Percentiles rank a stretch among this genome's conserved stretches.
Conservation (phyloP, 176 grass and related monocot species). For the barley (Hordeum vulgare) region DNA sequence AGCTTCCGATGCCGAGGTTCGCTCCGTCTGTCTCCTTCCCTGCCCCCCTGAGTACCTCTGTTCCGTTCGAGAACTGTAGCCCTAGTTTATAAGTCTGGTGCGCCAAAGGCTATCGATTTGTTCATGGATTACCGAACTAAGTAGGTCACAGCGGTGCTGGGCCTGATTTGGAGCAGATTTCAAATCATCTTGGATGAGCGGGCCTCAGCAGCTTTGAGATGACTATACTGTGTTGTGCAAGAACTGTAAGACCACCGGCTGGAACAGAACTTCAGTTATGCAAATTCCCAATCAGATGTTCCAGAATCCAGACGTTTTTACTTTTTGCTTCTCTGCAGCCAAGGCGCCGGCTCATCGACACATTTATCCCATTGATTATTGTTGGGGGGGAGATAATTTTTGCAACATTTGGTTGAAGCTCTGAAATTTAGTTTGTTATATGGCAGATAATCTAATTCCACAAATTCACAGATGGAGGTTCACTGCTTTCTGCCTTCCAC, state of each 20-base stretch:
- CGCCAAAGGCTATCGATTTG: neutral
- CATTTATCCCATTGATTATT: neutral
- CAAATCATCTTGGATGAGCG: no score
- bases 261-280: neutral
- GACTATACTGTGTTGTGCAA: no score
- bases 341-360: neutral
- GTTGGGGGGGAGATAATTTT: no score
- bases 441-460: neutral
- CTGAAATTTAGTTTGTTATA: neutral
- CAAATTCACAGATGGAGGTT: neutral
- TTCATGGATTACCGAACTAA: neutral
- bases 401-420: neutral
- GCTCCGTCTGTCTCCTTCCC: neutral
- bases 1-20: slow-evolving; percentile 74
- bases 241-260: neutral
- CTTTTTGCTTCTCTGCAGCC: neutral
- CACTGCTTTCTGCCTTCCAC: neutral
- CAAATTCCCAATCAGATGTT: neutral
- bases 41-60: neutral
- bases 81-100: neutral
- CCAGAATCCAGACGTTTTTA: neutral
- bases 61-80: neutral
- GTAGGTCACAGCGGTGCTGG: no score
- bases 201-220: neutral
- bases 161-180: neutral